These are phyloP conservation scores for Hypoxylon lenormandii DNA, from an alignment of 495 filamentous ascomycete species.

Conservation along the genomic window DNA sequence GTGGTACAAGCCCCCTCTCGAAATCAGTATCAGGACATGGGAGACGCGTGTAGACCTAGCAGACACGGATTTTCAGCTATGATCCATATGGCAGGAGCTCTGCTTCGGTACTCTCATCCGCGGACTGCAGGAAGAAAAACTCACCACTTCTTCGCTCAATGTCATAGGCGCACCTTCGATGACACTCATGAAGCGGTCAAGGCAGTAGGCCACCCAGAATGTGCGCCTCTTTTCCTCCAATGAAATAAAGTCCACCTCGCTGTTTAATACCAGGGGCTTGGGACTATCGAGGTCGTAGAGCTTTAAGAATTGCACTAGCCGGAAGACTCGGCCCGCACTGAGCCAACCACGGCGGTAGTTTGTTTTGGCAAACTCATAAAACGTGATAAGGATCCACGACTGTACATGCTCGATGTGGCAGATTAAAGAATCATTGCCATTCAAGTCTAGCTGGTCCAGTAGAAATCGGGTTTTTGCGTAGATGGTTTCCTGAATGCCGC, in stretches of 20 bases:
- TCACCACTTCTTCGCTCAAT: conserved; percentile 64
- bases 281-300: conserved; percentile 64
- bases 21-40: conserved; percentile 65
- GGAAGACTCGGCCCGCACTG: conserved; percentile 67
- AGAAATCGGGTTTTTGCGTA: conserved; percentile 64
- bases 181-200: conserved; percentile 66
- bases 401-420: conserved; percentile 62
- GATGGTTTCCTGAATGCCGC: conserved; percentile 58
- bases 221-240: conserved; percentile 65
- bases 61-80: conserved; percentile 7
- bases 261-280: conserved; percentile 30
- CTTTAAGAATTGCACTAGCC: conserved; percentile 63
- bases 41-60: conserved; percentile 59
- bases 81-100: conserved; percentile 10
- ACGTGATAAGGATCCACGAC: conserved; percentile 66
- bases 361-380: conserved; percentile 65
- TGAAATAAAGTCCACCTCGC: conserved; percentile 45
- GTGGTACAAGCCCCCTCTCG: conserved; percentile 61
- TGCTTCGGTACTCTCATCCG: neutral
- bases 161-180: conserved; percentile 62
- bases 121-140: conserved; percentile 19
- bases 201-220: conserved; percentile 68
- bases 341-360: conserved; percentile 63
- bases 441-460: conserved; percentile 56
- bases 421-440: conserved; percentile 41